Evolutionary conservation across 140 eudicot species (phyloP).

Genomic region (Flaveria floridana): DNA sequence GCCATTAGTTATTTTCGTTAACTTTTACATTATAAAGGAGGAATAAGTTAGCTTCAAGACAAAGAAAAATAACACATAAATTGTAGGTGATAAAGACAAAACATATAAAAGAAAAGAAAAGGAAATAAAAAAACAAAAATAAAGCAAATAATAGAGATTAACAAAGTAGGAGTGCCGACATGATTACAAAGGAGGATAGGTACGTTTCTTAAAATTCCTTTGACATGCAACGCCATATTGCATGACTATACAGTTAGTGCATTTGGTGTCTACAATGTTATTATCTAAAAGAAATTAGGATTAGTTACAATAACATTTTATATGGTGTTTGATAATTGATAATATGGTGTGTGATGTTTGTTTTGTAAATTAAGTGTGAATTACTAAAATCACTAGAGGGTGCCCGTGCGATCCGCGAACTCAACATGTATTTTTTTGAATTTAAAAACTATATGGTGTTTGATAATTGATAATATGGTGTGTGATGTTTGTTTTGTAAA

Average conservation of each 20-base stretch:
- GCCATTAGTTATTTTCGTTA: not conserved
- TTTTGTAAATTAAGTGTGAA: too few species aligned
- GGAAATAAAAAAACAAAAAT: not conserved
- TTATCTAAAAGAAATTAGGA: too few species aligned
- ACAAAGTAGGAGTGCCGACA: not conserved
- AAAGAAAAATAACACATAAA: not conserved
- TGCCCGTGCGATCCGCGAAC: too few species aligned
- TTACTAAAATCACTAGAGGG: too few species aligned
- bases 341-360: too few species aligned
- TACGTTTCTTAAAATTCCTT: not conserved
- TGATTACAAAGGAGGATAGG: not conserved
- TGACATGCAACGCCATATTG: not conserved
- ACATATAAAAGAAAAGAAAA: not conserved
- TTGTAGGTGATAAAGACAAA: not conserved
- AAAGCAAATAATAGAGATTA: slow-evolving; percentile 11
- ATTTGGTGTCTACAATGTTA: too few species aligned
- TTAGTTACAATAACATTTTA: too few species aligned
- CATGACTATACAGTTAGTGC: not conserved
- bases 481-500: too few species aligned
- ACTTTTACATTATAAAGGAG: not conserved
- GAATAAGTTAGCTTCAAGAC: not conserved
- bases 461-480: too few species aligned
- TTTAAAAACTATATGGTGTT: too few species aligned
- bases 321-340: too few species aligned
- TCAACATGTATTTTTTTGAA: too few species aligned